A percentile compares a stretch with the other conserved stretches of the same genome.
These are phyloP conservation scores for Penicillium sp. DNA, from an alignment of 2,329 filamentous ascomycete species.

Conservation along the genomic window DNA sequence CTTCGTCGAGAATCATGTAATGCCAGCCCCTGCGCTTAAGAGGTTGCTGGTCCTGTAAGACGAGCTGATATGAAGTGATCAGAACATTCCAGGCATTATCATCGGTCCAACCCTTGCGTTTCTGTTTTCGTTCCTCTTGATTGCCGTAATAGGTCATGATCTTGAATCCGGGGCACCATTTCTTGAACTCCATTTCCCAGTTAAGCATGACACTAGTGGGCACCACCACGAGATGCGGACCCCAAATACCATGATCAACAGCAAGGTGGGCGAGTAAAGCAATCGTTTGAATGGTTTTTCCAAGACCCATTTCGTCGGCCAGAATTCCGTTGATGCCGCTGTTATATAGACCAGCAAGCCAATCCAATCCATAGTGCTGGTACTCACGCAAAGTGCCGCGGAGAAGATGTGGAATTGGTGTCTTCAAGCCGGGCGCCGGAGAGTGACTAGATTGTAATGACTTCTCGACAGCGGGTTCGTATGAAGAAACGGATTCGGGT, in stretches of 20 bases:
- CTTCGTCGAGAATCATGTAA: slow-evolving; percentile 97
- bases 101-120: slow-evolving; percentile 90
- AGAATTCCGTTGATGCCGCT: slow-evolving; percentile 95
- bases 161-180: slow-evolving; percentile 96
- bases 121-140: slow-evolving; percentile 87
- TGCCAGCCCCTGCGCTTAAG: slow-evolving; percentile 95
- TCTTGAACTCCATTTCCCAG: slow-evolving; percentile 99
- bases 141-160: slow-evolving; percentile 96
- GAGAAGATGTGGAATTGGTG: slow-evolving; percentile 77
- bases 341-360: slow-evolving; percentile 89
- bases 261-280: slow-evolving; percentile 90
- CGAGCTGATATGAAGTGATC: slow-evolving; percentile 96
- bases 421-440: slow-evolving; percentile 58
- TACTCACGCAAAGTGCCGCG: slow-evolving; percentile 92
- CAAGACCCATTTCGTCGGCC: slow-evolving; percentile 97
- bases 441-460: slow-evolving; percentile 42
- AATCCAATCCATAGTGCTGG: slow-evolving; percentile 95
- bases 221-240: slow-evolving; percentile 92
- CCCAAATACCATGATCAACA: slow-evolving; percentile 89
- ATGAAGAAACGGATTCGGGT: slow-evolving; percentile 49
- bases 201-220: slow-evolving; percentile 98
- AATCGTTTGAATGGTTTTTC: slow-evolving; percentile 98
- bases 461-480: slow-evolving; percentile 41
- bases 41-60: slow-evolving; percentile 89
- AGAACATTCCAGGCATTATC: slow-evolving; percentile 95